Evolutionary conservation across 306 rosid species (phyloP).

Genomic region (Cucurbita pepo): DNA sequence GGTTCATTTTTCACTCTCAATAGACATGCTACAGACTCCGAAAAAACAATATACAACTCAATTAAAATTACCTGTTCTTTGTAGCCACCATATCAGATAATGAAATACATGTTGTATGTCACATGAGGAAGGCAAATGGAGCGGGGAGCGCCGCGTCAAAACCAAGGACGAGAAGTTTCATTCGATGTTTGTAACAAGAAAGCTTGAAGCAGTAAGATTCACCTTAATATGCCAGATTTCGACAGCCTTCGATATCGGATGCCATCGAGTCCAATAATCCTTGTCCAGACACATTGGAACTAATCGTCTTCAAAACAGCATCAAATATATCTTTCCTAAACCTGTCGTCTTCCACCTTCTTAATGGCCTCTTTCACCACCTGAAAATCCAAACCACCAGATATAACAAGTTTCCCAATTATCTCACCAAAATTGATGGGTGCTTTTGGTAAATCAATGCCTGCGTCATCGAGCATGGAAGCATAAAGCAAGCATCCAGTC

Average conservation of each 20-base stretch:
- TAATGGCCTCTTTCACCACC: constrained; percentile 48
- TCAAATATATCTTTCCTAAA: constrained; percentile 45
- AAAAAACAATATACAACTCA: constrained; percentile 73
- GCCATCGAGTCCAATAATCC: constrained; percentile 59
- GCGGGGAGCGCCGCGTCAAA: neutral
- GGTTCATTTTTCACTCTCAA: constrained; percentile 15
- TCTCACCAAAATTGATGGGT: constrained; percentile 71
- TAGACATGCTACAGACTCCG: constrained; percentile 49
- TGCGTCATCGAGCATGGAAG: constrained; percentile 46
- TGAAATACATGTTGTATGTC: constrained; percentile 39
- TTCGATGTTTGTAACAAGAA: constrained; percentile 17
- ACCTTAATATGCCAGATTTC: constrained; percentile 15
- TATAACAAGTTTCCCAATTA: constrained; percentile 45
- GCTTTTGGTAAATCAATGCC: constrained; percentile 78
- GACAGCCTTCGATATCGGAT: constrained; percentile 76
- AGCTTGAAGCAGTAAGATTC: constrained; percentile 4
- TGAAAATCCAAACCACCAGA: constrained; percentile 56
- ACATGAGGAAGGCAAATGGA: constrained; percentile 18
- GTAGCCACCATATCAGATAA: constrained; percentile 44
- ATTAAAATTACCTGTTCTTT: constrained; percentile 40
- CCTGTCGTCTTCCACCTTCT: constrained; percentile 45
- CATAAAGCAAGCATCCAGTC: constrained; percentile 66
- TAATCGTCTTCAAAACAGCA: constrained; percentile 22
- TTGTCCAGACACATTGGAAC: constrained; percentile 39
- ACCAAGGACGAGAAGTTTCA: constrained; percentile 10